These are phyloP conservation scores for Staphylotrichum longicolle DNA, from an alignment of 495 filamentous ascomycete species.

Conservation along the genomic window DNA sequence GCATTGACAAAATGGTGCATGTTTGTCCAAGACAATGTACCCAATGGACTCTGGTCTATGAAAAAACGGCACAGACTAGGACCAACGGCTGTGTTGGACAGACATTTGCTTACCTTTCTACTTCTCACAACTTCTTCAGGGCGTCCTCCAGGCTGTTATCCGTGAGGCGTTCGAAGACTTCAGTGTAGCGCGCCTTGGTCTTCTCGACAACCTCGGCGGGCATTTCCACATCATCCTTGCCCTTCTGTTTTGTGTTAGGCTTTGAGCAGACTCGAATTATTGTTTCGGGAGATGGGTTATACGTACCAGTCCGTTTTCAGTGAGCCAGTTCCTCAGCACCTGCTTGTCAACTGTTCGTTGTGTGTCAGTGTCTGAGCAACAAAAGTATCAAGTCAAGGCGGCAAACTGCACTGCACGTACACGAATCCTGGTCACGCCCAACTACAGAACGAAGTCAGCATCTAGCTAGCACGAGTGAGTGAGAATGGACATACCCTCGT, in stretches of 20 bases:
- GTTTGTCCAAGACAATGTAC: no score
- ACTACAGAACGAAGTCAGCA: slow-evolving; percentile 26
- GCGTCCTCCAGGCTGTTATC: slow-evolving; percentile 45
- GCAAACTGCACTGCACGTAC: neutral
- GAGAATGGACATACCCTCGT: slow-evolving; percentile 41
- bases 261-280: neutral
- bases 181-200: slow-evolving; percentile 54
- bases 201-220: slow-evolving; percentile 61
- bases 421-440: slow-evolving; percentile 61
- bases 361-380: neutral
- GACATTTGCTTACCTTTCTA: neutral
- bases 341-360: slow-evolving; percentile 78
- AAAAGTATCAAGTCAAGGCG: neutral
- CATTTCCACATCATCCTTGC: slow-evolving; percentile 63
- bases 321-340: slow-evolving; percentile 84
- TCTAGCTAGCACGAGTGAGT: no score
- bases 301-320: slow-evolving; percentile 52
- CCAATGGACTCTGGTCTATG: no score
- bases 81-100: neutral
- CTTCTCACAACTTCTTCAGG: slow-evolving; percentile 14
- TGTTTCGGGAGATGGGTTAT: neutral
- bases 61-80: slow-evolving; percentile 36
- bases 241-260: slow-evolving; percentile 44
- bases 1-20: no score
- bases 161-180: slow-evolving; percentile 44